Conservation (phyloP, 2,329 filamentous ascomycete species). For the Apiospora aurea region DNA sequence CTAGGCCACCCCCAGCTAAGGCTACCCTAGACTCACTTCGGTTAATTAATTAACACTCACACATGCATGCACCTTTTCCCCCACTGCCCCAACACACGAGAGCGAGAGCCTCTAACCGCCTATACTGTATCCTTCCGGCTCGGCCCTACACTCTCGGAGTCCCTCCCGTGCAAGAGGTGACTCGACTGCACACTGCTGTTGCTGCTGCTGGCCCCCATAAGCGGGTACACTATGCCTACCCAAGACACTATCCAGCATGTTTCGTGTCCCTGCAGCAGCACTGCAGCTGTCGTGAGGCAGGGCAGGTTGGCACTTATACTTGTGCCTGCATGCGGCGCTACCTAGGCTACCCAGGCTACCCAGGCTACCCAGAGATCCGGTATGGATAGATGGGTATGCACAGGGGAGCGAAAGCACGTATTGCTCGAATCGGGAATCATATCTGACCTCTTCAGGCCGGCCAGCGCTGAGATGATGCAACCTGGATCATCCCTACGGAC, state of each 20-base stretch:
- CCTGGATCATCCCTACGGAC: conserved; percentile 7
- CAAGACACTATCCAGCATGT: conserved; percentile 1
- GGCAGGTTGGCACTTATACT: neutral
- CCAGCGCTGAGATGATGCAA: neutral
- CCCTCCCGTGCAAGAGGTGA: neutral
- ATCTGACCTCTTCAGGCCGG: neutral
- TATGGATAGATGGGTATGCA: neutral
- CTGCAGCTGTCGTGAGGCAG: conserved; percentile 5
- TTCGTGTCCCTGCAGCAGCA: conserved; percentile 10
- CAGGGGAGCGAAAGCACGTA: neutral
- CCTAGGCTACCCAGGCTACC: conserved; percentile 9
- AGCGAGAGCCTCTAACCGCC: neutral
- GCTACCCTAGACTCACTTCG: neutral
- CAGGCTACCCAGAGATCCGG: neutral
- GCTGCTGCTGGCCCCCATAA: conserved; percentile 2
- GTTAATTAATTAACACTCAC: neutral
- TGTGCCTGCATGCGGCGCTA: conserved; percentile 6
- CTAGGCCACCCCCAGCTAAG: neutral
- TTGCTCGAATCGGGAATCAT: conserved; percentile 12
- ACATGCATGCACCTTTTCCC: neutral
- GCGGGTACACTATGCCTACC: conserved; percentile 8
- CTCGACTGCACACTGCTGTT: neutral
- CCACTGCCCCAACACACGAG: conserved; percentile 6
- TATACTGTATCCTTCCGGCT: conserved; percentile 2
- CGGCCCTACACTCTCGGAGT: neutral